Conservation (phyloP, 1,284 basidiomycete genomes). For the Sphagnurus paluster region DNA sequence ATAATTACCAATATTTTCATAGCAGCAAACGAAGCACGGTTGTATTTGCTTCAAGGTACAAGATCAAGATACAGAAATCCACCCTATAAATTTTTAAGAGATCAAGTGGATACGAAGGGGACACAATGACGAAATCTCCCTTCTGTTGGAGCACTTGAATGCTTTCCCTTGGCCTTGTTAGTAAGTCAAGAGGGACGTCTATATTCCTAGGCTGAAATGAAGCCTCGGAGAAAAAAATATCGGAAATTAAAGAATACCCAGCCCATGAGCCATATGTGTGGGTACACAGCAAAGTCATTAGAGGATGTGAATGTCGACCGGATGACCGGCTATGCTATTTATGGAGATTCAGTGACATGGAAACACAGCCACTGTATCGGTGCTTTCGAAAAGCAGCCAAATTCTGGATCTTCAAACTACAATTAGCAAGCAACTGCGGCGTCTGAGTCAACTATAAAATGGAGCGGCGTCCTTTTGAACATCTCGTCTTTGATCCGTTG, state of each 20-base stretch:
- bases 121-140: too few relatives aligned
- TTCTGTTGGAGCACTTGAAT: not conserved
- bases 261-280: not conserved
- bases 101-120: too few relatives aligned
- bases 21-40: too few relatives aligned
- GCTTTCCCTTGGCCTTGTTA: not conserved
- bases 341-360: not conserved
- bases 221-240: not conserved
- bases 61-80: too few relatives aligned
- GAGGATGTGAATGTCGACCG: not conserved
- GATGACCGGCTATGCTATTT: not conserved
- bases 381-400: slow-evolving; percentile 9
- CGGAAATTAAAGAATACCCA: slow-evolving; percentile 5
- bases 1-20: too few relatives aligned
- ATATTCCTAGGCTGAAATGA: not conserved
- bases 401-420: not conserved
- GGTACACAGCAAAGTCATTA: slow-evolving; percentile 3
- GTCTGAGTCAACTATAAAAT: slow-evolving; percentile 20
- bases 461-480: slow-evolving; percentile 8
- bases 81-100: too few relatives aligned
- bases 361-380: slow-evolving; percentile 1
- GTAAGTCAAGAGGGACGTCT: not conserved
- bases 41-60: too few relatives aligned
- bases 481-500: slow-evolving; percentile 32
- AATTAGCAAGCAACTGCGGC: slow-evolving; percentile 7